Percentiles rank a stretch among this genome's conserved stretches.
Evolutionary conservation across 2,329 filamentous ascomycete species (phyloP).

Genomic region (Trichoderma pleuroti): DNA sequence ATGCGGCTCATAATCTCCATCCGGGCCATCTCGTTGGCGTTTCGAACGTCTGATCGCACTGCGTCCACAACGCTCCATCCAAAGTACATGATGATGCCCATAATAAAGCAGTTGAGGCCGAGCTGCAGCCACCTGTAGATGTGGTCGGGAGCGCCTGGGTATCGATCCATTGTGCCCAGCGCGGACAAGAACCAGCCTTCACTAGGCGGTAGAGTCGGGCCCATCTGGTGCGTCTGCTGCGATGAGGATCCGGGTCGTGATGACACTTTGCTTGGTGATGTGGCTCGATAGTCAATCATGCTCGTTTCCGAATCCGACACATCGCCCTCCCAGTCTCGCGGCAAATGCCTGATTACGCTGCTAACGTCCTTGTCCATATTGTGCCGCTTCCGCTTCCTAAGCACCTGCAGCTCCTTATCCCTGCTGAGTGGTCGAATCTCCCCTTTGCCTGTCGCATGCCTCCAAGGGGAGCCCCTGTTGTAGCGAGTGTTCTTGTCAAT

Average conservation of each 20-base stretch:
- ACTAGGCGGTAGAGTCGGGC: neutral
- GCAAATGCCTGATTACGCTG: constrained; percentile 44
- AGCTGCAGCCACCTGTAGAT: constrained; percentile 58
- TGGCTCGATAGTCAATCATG: constrained; percentile 15
- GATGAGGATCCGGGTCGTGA: neutral
- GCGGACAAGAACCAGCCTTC: constrained; percentile 39
- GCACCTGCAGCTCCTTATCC: constrained; percentile 29
- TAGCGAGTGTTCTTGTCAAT: constrained; percentile 47
- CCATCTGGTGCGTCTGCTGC: constrained; percentile 28
- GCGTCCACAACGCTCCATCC: constrained; percentile 67
- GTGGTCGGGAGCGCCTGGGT: constrained; percentile 57
- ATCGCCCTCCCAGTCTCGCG: constrained; percentile 41
- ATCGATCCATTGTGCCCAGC: constrained; percentile 51
- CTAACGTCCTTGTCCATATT: constrained; percentile 51
- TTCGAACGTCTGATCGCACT: constrained; percentile 70
- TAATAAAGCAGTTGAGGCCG: constrained; percentile 61
- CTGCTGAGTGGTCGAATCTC: constrained; percentile 53
- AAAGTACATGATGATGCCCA: constrained; percentile 57
- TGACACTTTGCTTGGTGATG: neutral
- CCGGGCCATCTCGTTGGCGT: constrained; percentile 66
- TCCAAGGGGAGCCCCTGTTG: constrained; percentile 39
- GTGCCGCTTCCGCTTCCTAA: constrained; percentile 53
- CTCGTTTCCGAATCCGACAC: constrained; percentile 49
- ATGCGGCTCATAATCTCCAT: constrained; percentile 69
- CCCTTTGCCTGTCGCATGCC: constrained; percentile 55